Evolutionary conservation across 495 filamentous ascomycete genomes (phyloP).

Genomic region (Daldinia loculata): DNA sequence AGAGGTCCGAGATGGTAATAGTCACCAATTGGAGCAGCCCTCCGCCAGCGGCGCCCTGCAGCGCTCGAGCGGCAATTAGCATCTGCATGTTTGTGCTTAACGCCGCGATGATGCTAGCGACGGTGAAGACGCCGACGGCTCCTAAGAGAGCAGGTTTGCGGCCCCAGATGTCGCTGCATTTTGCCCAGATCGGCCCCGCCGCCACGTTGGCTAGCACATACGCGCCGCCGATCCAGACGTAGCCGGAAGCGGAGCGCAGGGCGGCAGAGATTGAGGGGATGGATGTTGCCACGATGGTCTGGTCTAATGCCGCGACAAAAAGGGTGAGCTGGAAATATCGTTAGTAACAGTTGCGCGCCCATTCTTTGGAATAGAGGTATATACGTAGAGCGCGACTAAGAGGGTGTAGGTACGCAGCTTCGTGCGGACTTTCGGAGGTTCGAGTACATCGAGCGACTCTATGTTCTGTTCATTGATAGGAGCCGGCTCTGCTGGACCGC

Average conservation of each 20-base stretch:
- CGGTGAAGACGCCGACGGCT: conserved; percentile 68
- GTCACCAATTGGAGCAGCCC: conserved; percentile 76
- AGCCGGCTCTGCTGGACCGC: background rate
- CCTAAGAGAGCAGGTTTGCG: conserved; percentile 76
- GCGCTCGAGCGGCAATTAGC: conserved; percentile 73
- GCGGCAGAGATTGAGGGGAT: conserved; percentile 66
- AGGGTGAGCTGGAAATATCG: conserved; percentile 37
- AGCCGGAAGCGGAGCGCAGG: conserved; percentile 67
- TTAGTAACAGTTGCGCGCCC: background rate
- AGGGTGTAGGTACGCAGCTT: conserved; percentile 43
- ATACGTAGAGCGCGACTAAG: conserved; percentile 43
- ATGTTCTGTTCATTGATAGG: conserved; percentile 4
- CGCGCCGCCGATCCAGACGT: conserved; percentile 73
- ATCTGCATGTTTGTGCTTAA: conserved; percentile 70
- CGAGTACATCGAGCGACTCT: conserved; percentile 25
- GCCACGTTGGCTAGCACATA: conserved; percentile 61
- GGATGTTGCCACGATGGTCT: conserved; percentile 69
- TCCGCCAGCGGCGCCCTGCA: conserved; percentile 82
- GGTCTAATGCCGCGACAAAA: conserved; percentile 69
- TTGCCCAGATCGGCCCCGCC: conserved; percentile 55
- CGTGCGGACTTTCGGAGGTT: conserved; percentile 35
- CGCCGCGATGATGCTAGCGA: conserved; percentile 72
- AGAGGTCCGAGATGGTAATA: conserved; percentile 74
- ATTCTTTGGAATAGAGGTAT: background rate
- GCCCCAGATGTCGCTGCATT: conserved; percentile 75